Base-by-base conservation (phyloP, 2,329 filamentous ascomycete species). In the Chaetomium olivaceum region DNA sequence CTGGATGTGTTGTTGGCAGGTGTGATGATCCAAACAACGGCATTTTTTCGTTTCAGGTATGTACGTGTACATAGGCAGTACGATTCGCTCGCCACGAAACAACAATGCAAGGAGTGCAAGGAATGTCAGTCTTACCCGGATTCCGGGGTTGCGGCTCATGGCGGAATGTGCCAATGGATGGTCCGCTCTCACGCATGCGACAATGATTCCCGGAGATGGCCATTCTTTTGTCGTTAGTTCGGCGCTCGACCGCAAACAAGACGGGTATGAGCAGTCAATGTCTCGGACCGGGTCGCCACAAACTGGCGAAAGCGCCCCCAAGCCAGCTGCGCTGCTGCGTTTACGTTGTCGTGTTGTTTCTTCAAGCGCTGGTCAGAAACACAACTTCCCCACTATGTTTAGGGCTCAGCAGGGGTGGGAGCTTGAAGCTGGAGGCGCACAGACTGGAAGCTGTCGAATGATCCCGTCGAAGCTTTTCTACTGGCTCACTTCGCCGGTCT, bases 361-460 rank as follows among this genome's bases (percentile, higher is more conserved):
- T 25, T 25, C 11, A 27, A 52, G 50, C 50, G 50, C 50, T 25
- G 50, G 5, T 21, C 58, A 51, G 31, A 36, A 39, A n/a, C 31
- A 21, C n/a, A 39, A 39, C 39, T 11, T 52, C 36, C 50, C 63
- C 33, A 39, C 43, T 21, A 31, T 36, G 23, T 55, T 58, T 63
- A 61, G 61, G 65, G 65, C 61, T 63, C 52, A 27, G 33, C 63
- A 58, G 59, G 55, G 64, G 46, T 63, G n/a, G 21, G 25, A 58
- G 54, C 51, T 46, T 54, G 62, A 56, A 62, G 54, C 55, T 46
- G 57, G 62, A 58, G 12, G 54, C 57, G 58, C 67, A 67, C 65
- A 60, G 67, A 62, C 67, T 64, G 11, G 67, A 68, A 68, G 66
- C 66, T 23, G 12, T 63, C 52, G 59, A 67, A 63, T 19, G 64